Evolutionary conservation across 164 flowering plant genomes (phyloP).

Genomic region (Paratinospora sagittata): DNA sequence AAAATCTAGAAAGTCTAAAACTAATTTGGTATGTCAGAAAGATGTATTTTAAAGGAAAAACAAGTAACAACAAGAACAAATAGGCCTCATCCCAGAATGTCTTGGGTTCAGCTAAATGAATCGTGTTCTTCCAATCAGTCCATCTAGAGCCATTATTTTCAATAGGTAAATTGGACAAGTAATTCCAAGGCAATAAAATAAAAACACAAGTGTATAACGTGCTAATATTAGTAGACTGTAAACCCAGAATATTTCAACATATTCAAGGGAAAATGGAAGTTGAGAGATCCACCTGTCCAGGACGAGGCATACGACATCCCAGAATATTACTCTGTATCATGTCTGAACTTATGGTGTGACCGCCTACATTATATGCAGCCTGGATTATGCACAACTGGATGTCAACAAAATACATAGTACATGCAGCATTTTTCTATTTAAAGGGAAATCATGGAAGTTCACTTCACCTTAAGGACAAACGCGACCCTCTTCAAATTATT

Average conservation of each 20-base stretch:
- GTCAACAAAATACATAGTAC: slow-evolving; percentile 11
- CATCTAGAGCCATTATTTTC: neutral
- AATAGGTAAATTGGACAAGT: neutral
- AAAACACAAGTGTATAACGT: neutral
- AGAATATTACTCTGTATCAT: slow-evolving; percentile 75
- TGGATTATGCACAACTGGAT: slow-evolving; percentile 24
- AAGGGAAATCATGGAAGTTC: neutral
- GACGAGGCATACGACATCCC: slow-evolving; percentile 78
- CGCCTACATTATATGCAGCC: slow-evolving; percentile 94
- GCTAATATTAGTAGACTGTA: neutral
- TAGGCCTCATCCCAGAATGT: neutral
- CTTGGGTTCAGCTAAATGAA: neutral
- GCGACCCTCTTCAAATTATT: slow-evolving; percentile 64
- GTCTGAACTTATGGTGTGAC: slow-evolving; percentile 74
- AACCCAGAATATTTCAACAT: neutral
- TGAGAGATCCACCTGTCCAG: slow-evolving; percentile 57
- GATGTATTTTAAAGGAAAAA: neutral
- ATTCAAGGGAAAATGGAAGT: neutral
- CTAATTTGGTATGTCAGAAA: neutral
- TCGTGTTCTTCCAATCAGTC: neutral
- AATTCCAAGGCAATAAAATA: neutral
- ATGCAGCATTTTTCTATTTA: neutral
- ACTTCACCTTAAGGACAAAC: slow-evolving; percentile 70
- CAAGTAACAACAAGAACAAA: neutral
- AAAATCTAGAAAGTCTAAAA: neutral